Conservation (phyloP, 108 stramenopile genomes). For the Discostella stelligeroides region DNA sequence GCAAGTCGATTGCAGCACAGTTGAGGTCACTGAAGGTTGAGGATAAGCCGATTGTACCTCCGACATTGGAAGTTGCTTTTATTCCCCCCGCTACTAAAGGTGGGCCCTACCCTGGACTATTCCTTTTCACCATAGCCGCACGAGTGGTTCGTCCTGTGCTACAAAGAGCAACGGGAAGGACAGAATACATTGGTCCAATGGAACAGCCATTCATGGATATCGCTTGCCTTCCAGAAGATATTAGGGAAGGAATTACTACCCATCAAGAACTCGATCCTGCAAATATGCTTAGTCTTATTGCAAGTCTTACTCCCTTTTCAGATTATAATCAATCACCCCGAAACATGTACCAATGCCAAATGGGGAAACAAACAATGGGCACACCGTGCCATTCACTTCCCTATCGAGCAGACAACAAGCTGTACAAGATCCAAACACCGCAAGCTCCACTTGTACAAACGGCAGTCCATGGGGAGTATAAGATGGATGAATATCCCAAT, state of each 20-base stretch:
- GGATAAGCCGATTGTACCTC: constrained; percentile 57
- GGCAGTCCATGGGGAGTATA: constrained; percentile 84
- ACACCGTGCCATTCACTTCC: constrained; percentile 94
- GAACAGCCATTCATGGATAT: constrained; percentile 98
- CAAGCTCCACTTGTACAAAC: constrained; percentile 98
- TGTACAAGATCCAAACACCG: constrained; percentile 92
- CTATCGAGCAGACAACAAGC: constrained; percentile 94
- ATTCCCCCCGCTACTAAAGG: constrained; percentile 75
- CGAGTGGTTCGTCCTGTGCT: constrained; percentile 93
- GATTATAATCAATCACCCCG: constrained; percentile 99
- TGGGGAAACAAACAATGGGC: constrained; percentile 99
- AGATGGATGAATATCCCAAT: constrained; percentile 98
- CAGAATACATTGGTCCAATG: constrained; percentile 95
- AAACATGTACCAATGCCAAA: constrained; percentile 99
- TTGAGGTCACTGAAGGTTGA: constrained; percentile 77
- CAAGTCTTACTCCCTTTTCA: constrained; percentile 95
- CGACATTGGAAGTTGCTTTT: constrained; percentile 76
- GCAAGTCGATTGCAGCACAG: constrained; percentile 70
- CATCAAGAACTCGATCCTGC: constrained; percentile 97
- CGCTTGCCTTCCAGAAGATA: constrained; percentile 91
- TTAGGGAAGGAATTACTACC: constrained; percentile 87
- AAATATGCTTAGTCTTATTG: constrained; percentile 96
- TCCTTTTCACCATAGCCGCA: constrained; percentile 84
- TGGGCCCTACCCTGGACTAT: constrained; percentile 95
- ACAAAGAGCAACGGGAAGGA: constrained; percentile 81